These are phyloP conservation scores for Trichoderma orchidacearum DNA, from an alignment of 495 filamentous ascomycete species.

Conservation along the genomic window DNA sequence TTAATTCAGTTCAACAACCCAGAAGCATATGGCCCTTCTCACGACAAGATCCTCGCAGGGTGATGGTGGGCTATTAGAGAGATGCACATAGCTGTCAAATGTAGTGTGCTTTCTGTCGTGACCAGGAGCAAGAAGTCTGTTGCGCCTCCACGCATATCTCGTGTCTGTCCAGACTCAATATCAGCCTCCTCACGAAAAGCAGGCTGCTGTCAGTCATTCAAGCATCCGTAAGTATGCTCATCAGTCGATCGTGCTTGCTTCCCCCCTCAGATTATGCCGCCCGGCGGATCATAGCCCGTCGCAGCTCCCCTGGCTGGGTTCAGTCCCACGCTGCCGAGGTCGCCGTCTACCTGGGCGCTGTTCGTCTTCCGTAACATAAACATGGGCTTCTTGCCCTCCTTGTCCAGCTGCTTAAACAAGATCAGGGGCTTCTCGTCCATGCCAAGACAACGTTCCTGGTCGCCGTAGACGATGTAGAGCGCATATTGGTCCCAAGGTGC, in stretches of 20 bases:
- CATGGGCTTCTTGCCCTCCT: constrained; percentile 96
- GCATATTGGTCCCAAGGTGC: constrained; percentile 95
- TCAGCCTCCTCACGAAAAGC: too few species aligned
- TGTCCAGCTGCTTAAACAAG: constrained; percentile 92
- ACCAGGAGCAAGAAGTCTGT: too few species aligned
- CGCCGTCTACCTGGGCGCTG: constrained; percentile 26
- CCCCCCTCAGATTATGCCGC: constrained; percentile 36
- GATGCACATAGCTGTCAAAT: too few species aligned
- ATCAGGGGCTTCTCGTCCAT: constrained; percentile 87
- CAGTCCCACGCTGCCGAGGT: constrained; percentile 31
- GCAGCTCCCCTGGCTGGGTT: constrained; percentile 15
- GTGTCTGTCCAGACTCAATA: too few species aligned
- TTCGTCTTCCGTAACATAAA: constrained; percentile 81
- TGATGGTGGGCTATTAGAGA: too few species aligned
- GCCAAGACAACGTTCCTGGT: constrained; percentile 87
- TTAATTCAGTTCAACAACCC: too few species aligned
- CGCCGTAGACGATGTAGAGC: constrained; percentile 93
- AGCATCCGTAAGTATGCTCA: neutral
- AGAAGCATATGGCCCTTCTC: too few species aligned
- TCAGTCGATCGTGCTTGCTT: neutral
- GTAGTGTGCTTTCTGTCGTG: too few species aligned
- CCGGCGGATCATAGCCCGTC: constrained; percentile 35
- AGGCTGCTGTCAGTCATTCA: too few species aligned
- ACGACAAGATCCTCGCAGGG: too few species aligned
- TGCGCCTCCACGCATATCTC: too few species aligned